A percentile compares a stretch with the other conserved stretches of the same genome.
phyloP scores from a whole-genome alignment of 140 eudicot genomes.

The Bidens hawaiensis region DNA sequence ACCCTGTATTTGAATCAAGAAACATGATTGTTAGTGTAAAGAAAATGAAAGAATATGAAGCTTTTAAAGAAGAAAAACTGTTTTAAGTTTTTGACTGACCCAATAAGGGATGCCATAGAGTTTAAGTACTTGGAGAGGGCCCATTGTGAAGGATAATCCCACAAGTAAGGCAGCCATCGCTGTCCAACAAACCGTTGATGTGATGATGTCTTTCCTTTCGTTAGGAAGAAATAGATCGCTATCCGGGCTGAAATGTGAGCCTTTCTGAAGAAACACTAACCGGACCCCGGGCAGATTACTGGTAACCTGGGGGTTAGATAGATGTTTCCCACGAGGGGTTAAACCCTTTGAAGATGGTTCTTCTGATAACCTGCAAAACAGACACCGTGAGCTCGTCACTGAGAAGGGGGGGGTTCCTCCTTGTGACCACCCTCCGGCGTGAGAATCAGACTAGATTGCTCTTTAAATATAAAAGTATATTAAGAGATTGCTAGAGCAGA shows the following conservation, averaged over 20 bases:
- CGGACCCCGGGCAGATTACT: too few species aligned
- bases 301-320: too few species aligned
- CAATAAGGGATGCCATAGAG: slow-evolving; percentile 91
- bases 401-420: too few species aligned
- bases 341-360: too few species aligned
- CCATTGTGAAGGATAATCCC: slow-evolving; percentile 73
- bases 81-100: slow-evolving; percentile 41
- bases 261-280: too few species aligned
- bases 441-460: too few species aligned
- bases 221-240: slow-evolving; percentile 76
- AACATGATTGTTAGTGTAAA: slow-evolving; percentile 6
- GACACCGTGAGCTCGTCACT: too few species aligned
- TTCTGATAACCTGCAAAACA: too few species aligned
- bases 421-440: too few species aligned
- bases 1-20: slow-evolving; percentile 43
- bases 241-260: slow-evolving; percentile 70
- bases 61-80: not conserved
- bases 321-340: too few species aligned
- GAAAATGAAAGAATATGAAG: not conserved
- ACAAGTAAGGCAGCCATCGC: slow-evolving; percentile 86
- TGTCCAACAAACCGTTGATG: slow-evolving; percentile 85
- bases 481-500: too few species aligned
- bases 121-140: slow-evolving; percentile 80
- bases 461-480: too few species aligned
- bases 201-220: slow-evolving; percentile 71